phyloP scores from a whole-genome alignment of 2,329 filamentous ascomycete genomes.

The Cladosporium sp. region DNA sequence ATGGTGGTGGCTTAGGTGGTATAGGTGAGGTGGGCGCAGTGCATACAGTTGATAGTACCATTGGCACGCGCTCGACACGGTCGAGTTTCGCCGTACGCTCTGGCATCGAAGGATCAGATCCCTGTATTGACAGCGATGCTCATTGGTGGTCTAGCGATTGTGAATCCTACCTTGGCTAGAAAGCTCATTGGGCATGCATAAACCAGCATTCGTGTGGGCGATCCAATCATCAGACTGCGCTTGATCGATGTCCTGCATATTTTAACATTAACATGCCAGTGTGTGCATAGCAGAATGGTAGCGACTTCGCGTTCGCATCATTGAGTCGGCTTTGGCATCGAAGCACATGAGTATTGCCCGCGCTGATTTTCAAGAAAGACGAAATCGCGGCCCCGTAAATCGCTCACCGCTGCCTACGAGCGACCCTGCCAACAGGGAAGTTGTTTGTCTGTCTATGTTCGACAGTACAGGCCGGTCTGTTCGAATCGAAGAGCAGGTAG shows the following conservation, averaged over 20 bases:
- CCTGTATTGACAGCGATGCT: neutral
- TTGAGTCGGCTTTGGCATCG: neutral
- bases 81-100: conserved; percentile 1
- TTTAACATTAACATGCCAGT: neutral
- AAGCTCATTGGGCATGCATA: neutral
- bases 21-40: neutral
- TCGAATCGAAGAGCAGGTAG: neutral
- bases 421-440: neutral
- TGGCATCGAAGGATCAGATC: neutral
- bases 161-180: neutral
- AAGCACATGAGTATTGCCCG: neutral
- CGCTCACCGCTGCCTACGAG: neutral
- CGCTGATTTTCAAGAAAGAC: neutral
- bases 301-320: neutral
- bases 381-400: neutral
- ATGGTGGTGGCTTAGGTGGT: neutral
- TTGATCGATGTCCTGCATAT: neutral
- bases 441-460: neutral
- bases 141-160: neutral
- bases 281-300: neutral
- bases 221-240: neutral
- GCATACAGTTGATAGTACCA: neutral
- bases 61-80: conserved; percentile 2
- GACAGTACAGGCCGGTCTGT: neutral
- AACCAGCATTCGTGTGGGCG: neutral